These are phyloP conservation scores for Podosphaera aphanis DNA, from an alignment of 2,329 filamentous ascomycete genomes.

Conservation along the genomic window DNA sequence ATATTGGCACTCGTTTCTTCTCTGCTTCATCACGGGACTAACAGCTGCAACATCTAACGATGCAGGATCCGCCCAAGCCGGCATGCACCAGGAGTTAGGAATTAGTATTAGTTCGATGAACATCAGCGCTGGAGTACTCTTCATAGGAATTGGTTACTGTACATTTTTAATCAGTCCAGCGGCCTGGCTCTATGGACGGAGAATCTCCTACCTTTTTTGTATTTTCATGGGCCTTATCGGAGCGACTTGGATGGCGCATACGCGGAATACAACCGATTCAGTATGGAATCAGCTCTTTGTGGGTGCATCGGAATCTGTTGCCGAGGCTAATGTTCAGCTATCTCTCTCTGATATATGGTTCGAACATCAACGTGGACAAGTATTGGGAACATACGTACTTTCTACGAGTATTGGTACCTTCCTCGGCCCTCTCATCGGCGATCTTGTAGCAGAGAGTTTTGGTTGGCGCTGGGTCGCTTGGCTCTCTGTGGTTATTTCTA, in stretches of 20 bases:
- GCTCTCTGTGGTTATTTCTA: slow-evolving; percentile 26
- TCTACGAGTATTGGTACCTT: slow-evolving; percentile 32
- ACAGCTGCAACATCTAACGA: slow-evolving; percentile 33
- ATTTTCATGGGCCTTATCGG: slow-evolving; percentile 25
- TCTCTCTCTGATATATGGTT: slow-evolving; percentile 33
- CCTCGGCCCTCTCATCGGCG: slow-evolving; percentile 27
- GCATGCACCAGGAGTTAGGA: slow-evolving; percentile 25
- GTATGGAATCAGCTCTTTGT: slow-evolving; percentile 34
- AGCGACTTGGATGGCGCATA: slow-evolving; percentile 28
- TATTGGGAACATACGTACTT: slow-evolving; percentile 30
- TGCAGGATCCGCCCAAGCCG: slow-evolving; percentile 26
- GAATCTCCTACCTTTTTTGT: slow-evolving; percentile 29
- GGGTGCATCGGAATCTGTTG: slow-evolving; percentile 30
- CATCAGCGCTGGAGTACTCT: slow-evolving; percentile 31
- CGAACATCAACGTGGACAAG: slow-evolving; percentile 30
- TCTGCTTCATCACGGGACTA: slow-evolving; percentile 27
- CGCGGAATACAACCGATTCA: slow-evolving; percentile 21
- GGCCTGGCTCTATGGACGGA: slow-evolving; percentile 29
- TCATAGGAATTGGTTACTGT: slow-evolving; percentile 31
- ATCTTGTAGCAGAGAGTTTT: slow-evolving; percentile 24
- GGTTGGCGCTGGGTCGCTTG: slow-evolving; percentile 33
- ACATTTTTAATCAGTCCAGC: slow-evolving; percentile 28
- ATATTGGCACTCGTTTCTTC: slow-evolving; percentile 26
- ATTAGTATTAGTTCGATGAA: slow-evolving; percentile 30
- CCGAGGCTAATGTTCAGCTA: slow-evolving; percentile 32